Percentiles rank a stretch among this genome's conserved stretches.
phyloP scores from a whole-genome alignment of 2,329 filamentous ascomycete species.

The Xylaria sp. region DNA sequence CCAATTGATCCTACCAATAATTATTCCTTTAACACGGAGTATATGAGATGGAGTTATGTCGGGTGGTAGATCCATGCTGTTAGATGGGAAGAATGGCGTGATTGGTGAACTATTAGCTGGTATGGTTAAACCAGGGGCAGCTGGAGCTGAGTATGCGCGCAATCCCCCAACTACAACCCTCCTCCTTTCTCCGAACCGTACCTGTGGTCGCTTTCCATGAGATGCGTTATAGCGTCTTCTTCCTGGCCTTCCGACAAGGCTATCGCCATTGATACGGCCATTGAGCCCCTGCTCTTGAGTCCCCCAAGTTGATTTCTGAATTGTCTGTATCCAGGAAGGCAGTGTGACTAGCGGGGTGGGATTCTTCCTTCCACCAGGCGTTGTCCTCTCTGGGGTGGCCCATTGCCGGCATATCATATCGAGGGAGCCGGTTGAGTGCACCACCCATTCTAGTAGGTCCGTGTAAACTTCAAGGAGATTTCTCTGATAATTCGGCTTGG shows the following conservation, averaged over 20 bases:
- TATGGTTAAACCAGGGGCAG: neutral
- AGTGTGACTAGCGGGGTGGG: slow-evolving; percentile 17
- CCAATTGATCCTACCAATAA: slow-evolving; percentile 10
- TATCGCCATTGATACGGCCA: slow-evolving; percentile 36
- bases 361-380: neutral
- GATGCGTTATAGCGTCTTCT: slow-evolving; percentile 30
- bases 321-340: slow-evolving; percentile 35
- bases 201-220: neutral
- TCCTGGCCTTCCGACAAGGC: slow-evolving; percentile 27
- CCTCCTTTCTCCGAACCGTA: neutral
- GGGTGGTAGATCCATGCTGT: neutral
- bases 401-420: slow-evolving; percentile 46
- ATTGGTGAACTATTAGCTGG: neutral
- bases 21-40: slow-evolving; percentile 1
- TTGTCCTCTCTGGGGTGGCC: slow-evolving; percentile 35
- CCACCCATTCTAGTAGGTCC: slow-evolving; percentile 6
- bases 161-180: neutral
- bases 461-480: slow-evolving; percentile 35
- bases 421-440: slow-evolving; percentile 25
- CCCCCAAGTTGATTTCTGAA: slow-evolving; percentile 27
- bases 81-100: neutral
- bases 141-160: neutral
- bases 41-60: neutral
- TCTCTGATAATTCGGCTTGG: slow-evolving; percentile 1
- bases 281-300: slow-evolving; percentile 21